phyloP scores from a whole-genome alignment of 495 filamentous ascomycete species.

The Hyaloscypha variabilis region DNA sequence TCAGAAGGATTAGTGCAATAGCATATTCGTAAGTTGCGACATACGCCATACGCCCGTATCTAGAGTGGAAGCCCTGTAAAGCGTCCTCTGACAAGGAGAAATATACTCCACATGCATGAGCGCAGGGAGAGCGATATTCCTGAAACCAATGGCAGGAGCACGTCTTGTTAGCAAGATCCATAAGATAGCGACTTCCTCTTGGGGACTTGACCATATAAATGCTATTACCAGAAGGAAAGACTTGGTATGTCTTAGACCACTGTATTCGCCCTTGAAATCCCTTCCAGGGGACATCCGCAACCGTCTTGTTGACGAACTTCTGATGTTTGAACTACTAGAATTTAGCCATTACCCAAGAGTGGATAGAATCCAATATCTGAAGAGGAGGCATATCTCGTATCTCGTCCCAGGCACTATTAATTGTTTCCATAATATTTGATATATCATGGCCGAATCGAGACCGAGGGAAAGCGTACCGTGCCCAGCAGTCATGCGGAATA shows the following conservation, averaged over 20 bases:
- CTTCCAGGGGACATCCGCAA: neutral
- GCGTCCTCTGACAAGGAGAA: neutral
- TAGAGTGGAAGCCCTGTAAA: neutral
- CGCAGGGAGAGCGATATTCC: neutral
- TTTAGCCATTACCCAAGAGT: no score
- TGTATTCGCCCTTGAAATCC: neutral
- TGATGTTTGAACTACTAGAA: no score
- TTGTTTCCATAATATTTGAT: neutral
- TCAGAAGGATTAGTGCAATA: neutral
- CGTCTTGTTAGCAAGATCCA: neutral
- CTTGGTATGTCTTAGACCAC: neutral
- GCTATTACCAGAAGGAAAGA: neutral
- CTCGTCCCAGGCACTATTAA: neutral
- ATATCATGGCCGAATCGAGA: neutral
- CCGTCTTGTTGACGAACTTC: neutral
- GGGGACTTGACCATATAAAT: neutral
- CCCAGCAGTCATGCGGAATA: neutral
- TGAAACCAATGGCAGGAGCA: neutral
- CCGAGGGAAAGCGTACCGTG: neutral
- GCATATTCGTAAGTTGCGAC: neutral
- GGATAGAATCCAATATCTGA: neutral
- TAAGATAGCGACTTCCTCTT: neutral
- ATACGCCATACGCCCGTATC: neutral
- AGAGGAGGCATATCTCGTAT: neutral
- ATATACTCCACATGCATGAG: constrained; percentile 5